phyloP scores from a whole-genome alignment of 2,329 filamentous ascomycete genomes.

The Ceratocystis harringtonii region DNA sequence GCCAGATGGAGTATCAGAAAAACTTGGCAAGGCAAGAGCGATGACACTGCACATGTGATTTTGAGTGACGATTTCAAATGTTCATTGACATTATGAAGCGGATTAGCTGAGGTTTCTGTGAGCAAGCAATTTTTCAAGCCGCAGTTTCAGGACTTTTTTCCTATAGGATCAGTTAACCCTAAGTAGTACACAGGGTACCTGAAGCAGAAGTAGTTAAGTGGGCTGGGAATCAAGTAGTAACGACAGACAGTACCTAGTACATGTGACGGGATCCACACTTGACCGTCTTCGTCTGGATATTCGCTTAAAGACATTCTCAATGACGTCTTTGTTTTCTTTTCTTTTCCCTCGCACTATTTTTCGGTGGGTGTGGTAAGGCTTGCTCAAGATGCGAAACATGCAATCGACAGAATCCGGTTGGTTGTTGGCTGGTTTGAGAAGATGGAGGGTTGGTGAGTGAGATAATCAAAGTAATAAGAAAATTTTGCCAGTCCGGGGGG shows the following conservation, averaged over 20 bases:
- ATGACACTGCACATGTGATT: not conserved
- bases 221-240: not conserved
- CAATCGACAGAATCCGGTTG: not conserved
- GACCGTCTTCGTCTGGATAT: not conserved
- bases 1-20: not conserved
- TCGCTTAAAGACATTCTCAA: not conserved
- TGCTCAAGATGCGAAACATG: too few relatives aligned
- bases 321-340: not conserved
- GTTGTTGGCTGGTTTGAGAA: not conserved
- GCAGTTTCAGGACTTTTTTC: not conserved
- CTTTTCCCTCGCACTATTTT: too few relatives aligned
- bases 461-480: not conserved
- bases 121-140: not conserved
- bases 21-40: not conserved
- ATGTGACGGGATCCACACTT: constrained; percentile 1
- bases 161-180: not conserved
- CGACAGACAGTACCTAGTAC: not conserved
- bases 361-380: too few relatives aligned
- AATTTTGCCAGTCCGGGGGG: too few relatives aligned
- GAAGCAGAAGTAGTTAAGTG: not conserved
- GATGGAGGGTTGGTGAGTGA: not conserved
- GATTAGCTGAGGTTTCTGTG: not conserved
- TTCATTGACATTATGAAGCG: not conserved
- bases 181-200: not conserved
- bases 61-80: not conserved